A percentile compares a stretch with the other conserved stretches of the same genome.
Evolutionary conservation across 2,329 filamentous ascomycete species (phyloP).

Genomic region (Dactylella cylindrospora): DNA sequence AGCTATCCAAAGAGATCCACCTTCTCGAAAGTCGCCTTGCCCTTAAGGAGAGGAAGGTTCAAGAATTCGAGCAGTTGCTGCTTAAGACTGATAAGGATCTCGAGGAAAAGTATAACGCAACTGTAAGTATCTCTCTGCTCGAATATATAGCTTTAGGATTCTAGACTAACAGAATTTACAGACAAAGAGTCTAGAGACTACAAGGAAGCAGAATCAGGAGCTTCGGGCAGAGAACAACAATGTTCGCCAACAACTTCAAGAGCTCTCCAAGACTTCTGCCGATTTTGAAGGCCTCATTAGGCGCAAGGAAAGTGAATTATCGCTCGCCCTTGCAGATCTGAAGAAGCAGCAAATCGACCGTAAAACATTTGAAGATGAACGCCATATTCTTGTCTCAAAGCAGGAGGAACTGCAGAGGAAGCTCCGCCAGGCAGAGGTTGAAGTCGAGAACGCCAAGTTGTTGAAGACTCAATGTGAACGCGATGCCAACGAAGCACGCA

Average conservation of each 20-base stretch:
- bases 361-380: conserved; percentile 75
- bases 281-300: conserved; percentile 93
- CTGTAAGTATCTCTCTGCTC: too few relatives aligned
- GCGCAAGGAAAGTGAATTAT: conserved; percentile 89
- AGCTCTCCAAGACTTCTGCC: conserved; percentile 86
- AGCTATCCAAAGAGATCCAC: conserved; percentile 78
- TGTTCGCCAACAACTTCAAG: conserved; percentile 78
- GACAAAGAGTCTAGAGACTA: conserved; percentile 75
- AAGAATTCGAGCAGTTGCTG: conserved; percentile 81
- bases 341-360: conserved; percentile 81
- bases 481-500: conserved; percentile 85
- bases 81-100: conserved; percentile 84
- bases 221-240: conserved; percentile 77
- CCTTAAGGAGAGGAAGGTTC: conserved; percentile 84
- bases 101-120: conserved; percentile 75
- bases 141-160: neutral
- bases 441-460: conserved; percentile 80
- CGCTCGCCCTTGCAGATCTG: conserved; percentile 79
- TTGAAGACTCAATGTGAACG: conserved; percentile 82
- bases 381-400: conserved; percentile 67
- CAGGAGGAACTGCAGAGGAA: conserved; percentile 76
- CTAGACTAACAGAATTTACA: conserved; percentile 52
- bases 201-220: conserved; percentile 73
- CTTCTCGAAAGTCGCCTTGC: conserved; percentile 88
- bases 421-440: conserved; percentile 81